Evolutionary conservation across 2,329 filamentous ascomycete species (phyloP).

Genomic region (Sphaceloma murrayae): DNA sequence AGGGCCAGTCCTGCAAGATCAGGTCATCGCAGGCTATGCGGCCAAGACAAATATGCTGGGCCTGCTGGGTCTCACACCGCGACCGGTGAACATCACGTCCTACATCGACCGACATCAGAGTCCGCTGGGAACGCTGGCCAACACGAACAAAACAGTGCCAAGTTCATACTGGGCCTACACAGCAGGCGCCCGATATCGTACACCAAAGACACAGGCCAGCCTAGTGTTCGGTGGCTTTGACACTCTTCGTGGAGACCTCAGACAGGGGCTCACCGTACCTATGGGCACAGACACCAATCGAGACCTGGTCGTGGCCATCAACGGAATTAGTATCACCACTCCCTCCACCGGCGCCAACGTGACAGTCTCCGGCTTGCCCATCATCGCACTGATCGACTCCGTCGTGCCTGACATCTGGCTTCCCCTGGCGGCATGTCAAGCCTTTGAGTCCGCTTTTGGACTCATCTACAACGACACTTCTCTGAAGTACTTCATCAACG

Average conservation of each 20-base stretch:
- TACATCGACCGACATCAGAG: constrained; percentile 46
- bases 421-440: constrained; percentile 27
- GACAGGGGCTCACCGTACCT: constrained; percentile 52
- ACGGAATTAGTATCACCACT: constrained; percentile 28
- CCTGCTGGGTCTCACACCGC: constrained; percentile 38
- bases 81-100: constrained; percentile 42
- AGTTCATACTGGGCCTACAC: constrained; percentile 69
- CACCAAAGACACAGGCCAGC: constrained; percentile 27
- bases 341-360: constrained; percentile 25
- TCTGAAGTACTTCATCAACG: constrained; percentile 32
- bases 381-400: constrained; percentile 37
- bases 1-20: constrained; percentile 35
- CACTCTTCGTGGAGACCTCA: constrained; percentile 45
- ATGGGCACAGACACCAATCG: constrained; percentile 48
- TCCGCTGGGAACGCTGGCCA: constrained; percentile 43
- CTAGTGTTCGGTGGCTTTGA: constrained; percentile 65
- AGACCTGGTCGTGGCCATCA: constrained; percentile 50
- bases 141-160: constrained; percentile 51
- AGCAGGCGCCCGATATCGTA: constrained; percentile 59
- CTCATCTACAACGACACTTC: constrained; percentile 29
- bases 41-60: constrained; percentile 38
- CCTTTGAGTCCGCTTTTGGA: constrained; percentile 32
- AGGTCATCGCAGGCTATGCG: constrained; percentile 34
- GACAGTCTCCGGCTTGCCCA: constrained; percentile 32
- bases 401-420: constrained; percentile 35